Conservation (phyloP, 2,329 filamentous ascomycete genomes). For the Alternaria ethzedia region DNA sequence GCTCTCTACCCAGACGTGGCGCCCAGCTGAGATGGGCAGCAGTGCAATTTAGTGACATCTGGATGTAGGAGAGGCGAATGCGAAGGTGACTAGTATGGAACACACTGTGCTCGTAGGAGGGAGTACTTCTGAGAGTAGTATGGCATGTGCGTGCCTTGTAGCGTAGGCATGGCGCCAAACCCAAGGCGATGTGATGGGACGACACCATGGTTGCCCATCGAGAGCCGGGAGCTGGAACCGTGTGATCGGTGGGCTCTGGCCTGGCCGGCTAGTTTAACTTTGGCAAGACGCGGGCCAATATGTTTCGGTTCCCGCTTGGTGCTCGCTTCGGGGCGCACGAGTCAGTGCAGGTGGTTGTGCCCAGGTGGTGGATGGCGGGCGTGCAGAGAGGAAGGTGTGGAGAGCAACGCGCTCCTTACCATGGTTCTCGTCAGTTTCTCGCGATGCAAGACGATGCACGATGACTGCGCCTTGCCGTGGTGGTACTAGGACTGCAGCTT, state of each 20-base stretch:
- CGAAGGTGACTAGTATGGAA: not conserved
- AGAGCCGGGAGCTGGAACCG: slow-evolving; percentile 10
- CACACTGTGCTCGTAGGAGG: not conserved
- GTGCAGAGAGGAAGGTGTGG: not conserved
- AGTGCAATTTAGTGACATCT: not conserved
- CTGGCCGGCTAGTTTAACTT: not conserved
- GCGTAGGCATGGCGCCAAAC: not conserved
- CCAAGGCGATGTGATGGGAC: slow-evolving; percentile 1
- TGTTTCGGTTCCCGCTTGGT: slow-evolving; percentile 6
- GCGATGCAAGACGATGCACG: not conserved
- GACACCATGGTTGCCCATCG: not conserved
- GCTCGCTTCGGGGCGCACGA: slow-evolving; percentile 9
- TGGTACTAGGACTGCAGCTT: not conserved
- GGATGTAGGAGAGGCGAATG: not conserved
- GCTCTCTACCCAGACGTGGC: not conserved
- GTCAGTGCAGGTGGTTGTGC: slow-evolving; percentile 2
- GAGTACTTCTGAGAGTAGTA: too few species aligned
- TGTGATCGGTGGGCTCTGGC: slow-evolving; percentile 5
- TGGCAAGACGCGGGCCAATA: slow-evolving; percentile 11
- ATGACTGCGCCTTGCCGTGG: not conserved
- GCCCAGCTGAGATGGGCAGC: not conserved
- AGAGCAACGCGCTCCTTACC: not conserved
- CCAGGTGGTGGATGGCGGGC: not conserved
- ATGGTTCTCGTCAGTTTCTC: not conserved
- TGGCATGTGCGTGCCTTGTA: not conserved